Percentiles rank a stretch among this genome's conserved stretches.
phyloP scores from a whole-genome alignment of 176 grass and related monocot species.

The Zoysia japonica region DNA sequence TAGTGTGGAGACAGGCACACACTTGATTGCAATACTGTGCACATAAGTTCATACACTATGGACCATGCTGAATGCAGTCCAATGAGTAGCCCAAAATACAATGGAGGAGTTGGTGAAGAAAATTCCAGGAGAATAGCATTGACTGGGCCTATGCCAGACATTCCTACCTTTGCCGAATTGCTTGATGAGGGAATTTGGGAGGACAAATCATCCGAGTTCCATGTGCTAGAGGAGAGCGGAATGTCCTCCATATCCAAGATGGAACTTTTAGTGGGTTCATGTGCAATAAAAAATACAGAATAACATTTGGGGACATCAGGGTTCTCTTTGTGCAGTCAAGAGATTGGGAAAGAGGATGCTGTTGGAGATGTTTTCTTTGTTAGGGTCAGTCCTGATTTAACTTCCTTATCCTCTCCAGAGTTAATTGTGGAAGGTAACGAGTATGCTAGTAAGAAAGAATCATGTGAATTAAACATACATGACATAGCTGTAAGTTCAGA shows the following conservation, averaged over 20 bases:
- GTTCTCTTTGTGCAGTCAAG: not conserved
- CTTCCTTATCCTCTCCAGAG: not conserved
- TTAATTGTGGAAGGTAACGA: not conserved
- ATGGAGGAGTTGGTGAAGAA: not conserved
- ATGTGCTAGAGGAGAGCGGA: not conserved
- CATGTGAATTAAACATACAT: not conserved
- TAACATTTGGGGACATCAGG: not conserved
- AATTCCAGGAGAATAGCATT: not conserved
- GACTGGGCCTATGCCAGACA: not conserved
- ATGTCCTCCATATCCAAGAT: not conserved
- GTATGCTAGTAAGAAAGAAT: not conserved
- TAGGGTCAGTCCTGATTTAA: slow-evolving; percentile 8
- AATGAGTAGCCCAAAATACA: not conserved
- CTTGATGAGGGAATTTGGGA: not conserved
- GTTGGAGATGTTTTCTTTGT: not conserved
- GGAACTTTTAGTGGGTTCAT: not conserved
- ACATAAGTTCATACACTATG: not conserved
- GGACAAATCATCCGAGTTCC: not conserved
- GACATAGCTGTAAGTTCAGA: not conserved
- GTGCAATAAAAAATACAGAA: not conserved
- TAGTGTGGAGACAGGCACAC: not conserved
- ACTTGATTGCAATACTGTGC: not conserved
- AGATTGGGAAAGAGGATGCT: not conserved
- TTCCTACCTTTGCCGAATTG: not conserved
- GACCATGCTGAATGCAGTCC: not conserved